phyloP scores from a whole-genome alignment of 306 rosid species.

The Quercus suber region DNA sequence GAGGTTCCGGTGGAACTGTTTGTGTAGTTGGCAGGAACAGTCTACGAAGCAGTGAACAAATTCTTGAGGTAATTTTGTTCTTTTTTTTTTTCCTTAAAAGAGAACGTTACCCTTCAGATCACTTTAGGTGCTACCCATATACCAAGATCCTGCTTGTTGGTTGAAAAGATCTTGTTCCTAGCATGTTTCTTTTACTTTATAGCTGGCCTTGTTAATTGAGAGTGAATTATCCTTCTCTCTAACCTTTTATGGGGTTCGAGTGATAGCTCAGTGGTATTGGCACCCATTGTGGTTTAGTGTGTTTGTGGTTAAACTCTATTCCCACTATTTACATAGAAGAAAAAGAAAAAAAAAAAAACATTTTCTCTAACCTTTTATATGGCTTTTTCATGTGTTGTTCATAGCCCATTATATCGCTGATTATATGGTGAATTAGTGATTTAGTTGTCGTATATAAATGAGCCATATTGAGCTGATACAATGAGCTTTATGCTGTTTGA shows the following conservation, averaged over 20 bases:
- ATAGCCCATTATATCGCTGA: no score
- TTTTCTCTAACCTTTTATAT: no score
- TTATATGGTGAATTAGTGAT: not conserved
- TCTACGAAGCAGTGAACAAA: slow-evolving; percentile 71
- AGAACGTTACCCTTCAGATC: not conserved
- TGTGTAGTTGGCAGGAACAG: slow-evolving; percentile 79
- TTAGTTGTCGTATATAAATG: not conserved
- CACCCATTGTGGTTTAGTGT: no score
- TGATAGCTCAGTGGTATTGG: no score
- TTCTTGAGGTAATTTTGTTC: slow-evolving; percentile 60
- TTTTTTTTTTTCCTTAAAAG: not conserved
- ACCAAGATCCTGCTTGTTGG: not conserved
- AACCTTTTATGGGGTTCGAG: not conserved
- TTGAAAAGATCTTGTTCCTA: not conserved
- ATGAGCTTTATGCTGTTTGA: slow-evolving; percentile 4
- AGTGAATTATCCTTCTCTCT: not conserved
- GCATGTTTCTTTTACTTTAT: no score
- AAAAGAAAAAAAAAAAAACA: no score
- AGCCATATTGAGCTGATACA: not conserved
- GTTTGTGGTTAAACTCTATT: no score
- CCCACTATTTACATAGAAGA: no score
- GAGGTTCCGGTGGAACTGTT: slow-evolving; percentile 96
- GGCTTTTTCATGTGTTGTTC: not conserved
- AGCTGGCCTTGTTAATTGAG: not conserved
- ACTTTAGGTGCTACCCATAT: not conserved